Evolutionary conservation across 2,329 filamentous ascomycete genomes (phyloP), one percentile per base, ranked within the genome.

Genomic region (Xylaria multiplex): DNA sequence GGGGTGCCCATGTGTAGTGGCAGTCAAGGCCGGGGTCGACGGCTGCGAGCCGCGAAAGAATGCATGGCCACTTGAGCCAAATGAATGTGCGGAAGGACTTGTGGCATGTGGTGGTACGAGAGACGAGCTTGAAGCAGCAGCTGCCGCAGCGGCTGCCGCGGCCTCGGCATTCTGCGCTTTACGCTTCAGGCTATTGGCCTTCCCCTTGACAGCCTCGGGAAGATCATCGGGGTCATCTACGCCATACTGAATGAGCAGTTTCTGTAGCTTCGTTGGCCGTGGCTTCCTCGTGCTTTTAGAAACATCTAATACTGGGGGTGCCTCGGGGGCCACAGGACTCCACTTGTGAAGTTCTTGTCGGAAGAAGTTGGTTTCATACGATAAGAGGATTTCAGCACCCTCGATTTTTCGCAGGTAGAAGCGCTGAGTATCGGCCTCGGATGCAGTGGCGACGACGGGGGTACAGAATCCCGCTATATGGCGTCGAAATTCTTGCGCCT

Each of bases 341-440:
- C 93, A 97, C 76, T 93, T 96, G 80, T 99, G 96, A 63, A 99
- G 84, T 76, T 97, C 93, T 77, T 97, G 93, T 27, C 95, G 90
- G 82, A 99, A 95, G 79, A 96, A 97, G 76, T 99, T 99, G n/a
- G 95, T 97, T 81, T 99, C 96, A 64, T 90, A 91, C 0, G 94
- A 88, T 2, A 99, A 84, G 2, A 99, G 85, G 58, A 99, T 94
- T 77, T 99, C 96, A 1, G 96, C 94, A 2, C 96, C 96, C 80
- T 99, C 96, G 60, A 99, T 93, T 81, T 99, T 99, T 64, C 96
- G 92, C 46, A 99, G 84, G 74, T 97, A 98, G 79, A 99, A 99
- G 6, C 96, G 89, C 78, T 97, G 91, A 0, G 92, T 94, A 61
- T 93, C 92, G 8, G 93, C 90, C 77, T 98, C 95, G 48, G 95